Conservation (phyloP, 2,329 filamentous ascomycete genomes). For the Trichoderma endophyticum region DNA sequence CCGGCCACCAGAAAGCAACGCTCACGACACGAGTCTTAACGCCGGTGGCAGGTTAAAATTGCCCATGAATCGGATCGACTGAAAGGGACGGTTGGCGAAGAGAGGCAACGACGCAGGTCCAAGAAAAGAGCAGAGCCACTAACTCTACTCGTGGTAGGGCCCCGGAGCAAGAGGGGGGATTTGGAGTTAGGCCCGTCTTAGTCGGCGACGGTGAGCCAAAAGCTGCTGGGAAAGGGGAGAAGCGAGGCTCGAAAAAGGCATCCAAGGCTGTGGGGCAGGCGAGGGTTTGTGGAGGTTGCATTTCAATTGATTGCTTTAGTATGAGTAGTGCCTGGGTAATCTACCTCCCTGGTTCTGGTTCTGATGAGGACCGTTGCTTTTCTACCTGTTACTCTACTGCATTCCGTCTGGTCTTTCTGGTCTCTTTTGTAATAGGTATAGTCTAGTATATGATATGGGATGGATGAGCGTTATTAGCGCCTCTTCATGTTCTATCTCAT, state of each 20-base stretch:
- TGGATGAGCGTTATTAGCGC: not conserved
- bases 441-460: not conserved
- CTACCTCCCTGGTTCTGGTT: not conserved
- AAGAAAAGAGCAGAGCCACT: not conserved
- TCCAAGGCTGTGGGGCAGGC: slow-evolving; percentile 13
- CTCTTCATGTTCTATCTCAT: not conserved
- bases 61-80: slow-evolving; percentile 18
- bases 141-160: slow-evolving; percentile 2
- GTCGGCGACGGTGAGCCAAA: not conserved
- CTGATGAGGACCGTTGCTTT: not conserved
- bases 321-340: not conserved
- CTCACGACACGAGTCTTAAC: slow-evolving; percentile 12
- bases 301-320: not conserved
- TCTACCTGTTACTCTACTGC: not conserved
- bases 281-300: not conserved
- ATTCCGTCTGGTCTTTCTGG: not conserved
- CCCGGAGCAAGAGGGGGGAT: slow-evolving; percentile 6
- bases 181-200: slow-evolving; percentile 1
- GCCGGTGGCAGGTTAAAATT: slow-evolving; percentile 20
- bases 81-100: slow-evolving; percentile 8
- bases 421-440: not conserved
- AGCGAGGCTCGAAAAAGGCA: not conserved
- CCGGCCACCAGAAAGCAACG: slow-evolving; percentile 9
- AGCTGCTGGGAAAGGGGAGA: slow-evolving; percentile 15
- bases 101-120: not conserved